Base-by-base conservation (phyloP, 495 filamentous ascomycete genomes). In the Neurospora sp. region DNA sequence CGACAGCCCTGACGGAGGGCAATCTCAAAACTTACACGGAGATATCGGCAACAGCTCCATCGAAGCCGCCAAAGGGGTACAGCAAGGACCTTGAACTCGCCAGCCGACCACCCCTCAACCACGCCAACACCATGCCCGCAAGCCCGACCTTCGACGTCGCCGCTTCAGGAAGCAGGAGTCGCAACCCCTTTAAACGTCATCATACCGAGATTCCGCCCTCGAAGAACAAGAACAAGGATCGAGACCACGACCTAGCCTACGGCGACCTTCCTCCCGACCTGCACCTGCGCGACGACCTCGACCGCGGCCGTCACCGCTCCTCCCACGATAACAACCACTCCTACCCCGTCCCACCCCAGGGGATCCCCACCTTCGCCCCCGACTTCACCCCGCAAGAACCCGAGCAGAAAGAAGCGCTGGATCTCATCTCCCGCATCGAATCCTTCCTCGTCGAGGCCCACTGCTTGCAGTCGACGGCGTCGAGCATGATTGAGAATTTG, bases 201-300 rank as follows among this genome's bases (percentile, higher is more conserved):
- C 72, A 48, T 20, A 69, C 38, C 76, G 79, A 70, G 69, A 48
- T 74, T 71, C 78, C 70, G 71, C 70, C 73, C 71, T 76, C 53
- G 42, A 74, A 72, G 44, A 76, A 79, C 27, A 83, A 82, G 74
- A 83, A 85, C 53, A 87, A 89, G 66, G 82, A 89, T 40, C 90
- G 96, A 73, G 94, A 97, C 75, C 93, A 96, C 91, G 86, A 96
- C 75, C 84, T 97, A 27, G 94, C 94, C 20, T 97, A 97, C 78
- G 94, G 94, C 42, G 83, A 88, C 41, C 80, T 92, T 4, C 90
- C 89, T 7, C 89, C 89, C 6, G 85, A 86, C 61, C 79, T 86
- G 27, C 83, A 70, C 35, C 73, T 76, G 16, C 80, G 85, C 46
- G 76, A 84, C 75, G 77, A 81, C 72, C 85, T 82, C 69, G 85